A percentile compares a stretch with the other conserved stretches of the same genome.
Conservation (phyloP, 2,329 filamentous ascomycete genomes). For the Sporothrix brasiliensis region DNA sequence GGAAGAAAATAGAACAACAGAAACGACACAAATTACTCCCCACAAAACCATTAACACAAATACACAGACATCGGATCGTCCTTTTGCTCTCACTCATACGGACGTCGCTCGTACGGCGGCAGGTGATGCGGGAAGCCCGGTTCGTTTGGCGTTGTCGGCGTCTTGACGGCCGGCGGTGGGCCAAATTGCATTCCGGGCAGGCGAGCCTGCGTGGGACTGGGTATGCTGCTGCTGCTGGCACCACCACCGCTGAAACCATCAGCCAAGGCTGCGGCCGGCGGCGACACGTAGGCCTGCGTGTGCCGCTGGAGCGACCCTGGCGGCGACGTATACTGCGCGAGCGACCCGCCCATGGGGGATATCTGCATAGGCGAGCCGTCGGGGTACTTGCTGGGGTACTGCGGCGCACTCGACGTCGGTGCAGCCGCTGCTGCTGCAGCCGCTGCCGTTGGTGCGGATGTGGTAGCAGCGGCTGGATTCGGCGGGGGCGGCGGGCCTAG, state of each 20-base stretch:
- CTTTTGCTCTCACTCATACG: neutral
- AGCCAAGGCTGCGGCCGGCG: neutral
- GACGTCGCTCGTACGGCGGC: conserved; percentile 28
- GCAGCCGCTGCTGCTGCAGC: neutral
- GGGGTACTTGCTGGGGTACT: neutral
- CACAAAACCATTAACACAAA: neutral
- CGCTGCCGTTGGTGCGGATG: neutral
- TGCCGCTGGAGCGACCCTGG: neutral
- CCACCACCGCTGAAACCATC: neutral
- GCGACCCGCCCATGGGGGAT: conserved; percentile 22
- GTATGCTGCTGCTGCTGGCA: neutral
- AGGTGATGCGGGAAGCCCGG: conserved; percentile 29
- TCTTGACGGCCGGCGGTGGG: conserved; percentile 29
- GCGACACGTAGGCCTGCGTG: neutral
- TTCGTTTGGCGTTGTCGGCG: conserved; percentile 33
- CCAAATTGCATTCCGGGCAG: neutral
- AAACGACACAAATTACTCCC: neutral
- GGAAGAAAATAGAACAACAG: neutral
- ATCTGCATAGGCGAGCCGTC: conserved; percentile 30
- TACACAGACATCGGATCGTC: neutral
- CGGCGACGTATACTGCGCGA: conserved; percentile 6
- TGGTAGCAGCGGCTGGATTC: neutral
- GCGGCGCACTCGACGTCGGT: neutral
- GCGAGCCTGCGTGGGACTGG: conserved; percentile 14
- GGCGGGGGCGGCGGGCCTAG: conserved; percentile 15